phyloP scores from a whole-genome alignment of 1,284 basidiomycete genomes.

The Fomitopsis pinicola region DNA sequence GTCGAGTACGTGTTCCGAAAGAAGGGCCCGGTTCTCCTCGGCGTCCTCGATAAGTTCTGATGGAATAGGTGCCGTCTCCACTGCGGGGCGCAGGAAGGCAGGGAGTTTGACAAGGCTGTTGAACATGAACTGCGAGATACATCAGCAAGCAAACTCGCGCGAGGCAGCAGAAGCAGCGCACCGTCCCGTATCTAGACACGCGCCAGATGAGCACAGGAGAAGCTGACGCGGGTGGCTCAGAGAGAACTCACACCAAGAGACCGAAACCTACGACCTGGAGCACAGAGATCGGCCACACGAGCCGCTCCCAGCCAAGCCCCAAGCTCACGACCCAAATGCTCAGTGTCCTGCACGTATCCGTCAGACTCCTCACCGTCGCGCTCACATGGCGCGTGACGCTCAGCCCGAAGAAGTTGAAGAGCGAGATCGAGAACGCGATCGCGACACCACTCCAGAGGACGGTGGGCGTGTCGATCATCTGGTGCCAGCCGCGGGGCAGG shows the following conservation, averaged over 20 bases:
- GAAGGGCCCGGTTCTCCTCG: slow-evolving; percentile 42
- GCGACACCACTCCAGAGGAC: slow-evolving; percentile 79
- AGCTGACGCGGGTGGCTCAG: slow-evolving; percentile 8
- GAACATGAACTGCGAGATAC: slow-evolving; percentile 53
- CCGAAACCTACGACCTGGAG: slow-evolving; percentile 89
- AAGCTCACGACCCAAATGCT: slow-evolving; percentile 90
- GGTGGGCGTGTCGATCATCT: slow-evolving; percentile 77
- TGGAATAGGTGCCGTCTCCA: slow-evolving; percentile 27
- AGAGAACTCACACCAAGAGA: slow-evolving; percentile 75
- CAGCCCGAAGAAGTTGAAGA: slow-evolving; percentile 96
- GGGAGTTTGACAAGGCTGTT: slow-evolving; percentile 70
- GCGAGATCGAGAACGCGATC: slow-evolving; percentile 67
- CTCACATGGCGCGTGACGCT: slow-evolving; percentile 89
- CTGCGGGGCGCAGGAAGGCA: slow-evolving; percentile 43
- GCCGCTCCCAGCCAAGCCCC: slow-evolving; percentile 87
- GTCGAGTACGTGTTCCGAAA: slow-evolving; percentile 46
- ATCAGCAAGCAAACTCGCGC: slow-evolving; percentile 3
- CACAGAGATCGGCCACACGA: slow-evolving; percentile 79
- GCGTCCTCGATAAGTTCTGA: slow-evolving; percentile 34
- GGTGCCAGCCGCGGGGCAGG: slow-evolving; percentile 83
- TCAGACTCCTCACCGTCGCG: slow-evolving; percentile 85
- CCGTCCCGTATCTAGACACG: slow-evolving; percentile 28
- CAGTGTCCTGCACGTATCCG: slow-evolving; percentile 95
- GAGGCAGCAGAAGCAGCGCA: slow-evolving; percentile 9
- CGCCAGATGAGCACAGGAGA: slow-evolving; percentile 5